Evolutionary conservation across 495 filamentous ascomycete genomes (phyloP).

Genomic region (Aspergillus sclerotioniger): DNA sequence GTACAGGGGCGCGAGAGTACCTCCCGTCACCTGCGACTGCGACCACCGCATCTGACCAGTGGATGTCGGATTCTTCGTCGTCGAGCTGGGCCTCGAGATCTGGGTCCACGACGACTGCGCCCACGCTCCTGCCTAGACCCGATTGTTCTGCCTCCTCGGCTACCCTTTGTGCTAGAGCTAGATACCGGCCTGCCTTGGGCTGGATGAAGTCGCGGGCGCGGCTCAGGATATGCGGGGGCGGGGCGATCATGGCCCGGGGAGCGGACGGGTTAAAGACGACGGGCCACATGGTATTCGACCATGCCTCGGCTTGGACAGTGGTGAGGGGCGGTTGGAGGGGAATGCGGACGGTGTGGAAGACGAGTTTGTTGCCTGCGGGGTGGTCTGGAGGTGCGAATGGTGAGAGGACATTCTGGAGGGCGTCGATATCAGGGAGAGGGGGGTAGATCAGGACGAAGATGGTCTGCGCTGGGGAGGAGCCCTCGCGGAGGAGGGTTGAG

Average conservation of each 20-base stretch:
- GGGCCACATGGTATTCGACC: slow-evolving; percentile 82
- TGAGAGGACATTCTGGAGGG: slow-evolving; percentile 31
- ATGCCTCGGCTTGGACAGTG: slow-evolving; percentile 67
- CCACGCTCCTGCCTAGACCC: slow-evolving; percentile 66
- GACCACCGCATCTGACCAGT: slow-evolving; percentile 51
- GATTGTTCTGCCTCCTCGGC: slow-evolving; percentile 54
- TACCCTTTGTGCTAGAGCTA: slow-evolving; percentile 64
- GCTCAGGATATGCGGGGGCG: slow-evolving; percentile 57
- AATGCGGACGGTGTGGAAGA: slow-evolving; percentile 55
- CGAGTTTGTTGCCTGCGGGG: slow-evolving; percentile 27
- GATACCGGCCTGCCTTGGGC: slow-evolving; percentile 52
- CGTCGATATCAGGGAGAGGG: slow-evolving; percentile 31
- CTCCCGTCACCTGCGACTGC: slow-evolving; percentile 78
- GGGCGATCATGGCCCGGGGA: slow-evolving; percentile 39
- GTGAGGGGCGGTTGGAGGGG: slow-evolving; percentile 76
- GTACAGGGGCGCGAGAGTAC: slow-evolving; percentile 52
- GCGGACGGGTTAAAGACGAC: slow-evolving; percentile 80
- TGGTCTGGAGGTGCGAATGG: slow-evolving; percentile 29
- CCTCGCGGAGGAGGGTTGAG: slow-evolving; percentile 24
- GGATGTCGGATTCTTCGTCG: slow-evolving; percentile 17
- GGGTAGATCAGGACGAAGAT: slow-evolving; percentile 41
- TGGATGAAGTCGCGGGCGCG: slow-evolving; percentile 57
- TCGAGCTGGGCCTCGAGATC: slow-evolving; percentile 33
- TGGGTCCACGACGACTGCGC: slow-evolving; percentile 78
- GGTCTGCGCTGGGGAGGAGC: slow-evolving; percentile 23